Evolutionary conservation across 2,329 filamentous ascomycete genomes (phyloP).

Genomic region (Penicillium sp.): DNA sequence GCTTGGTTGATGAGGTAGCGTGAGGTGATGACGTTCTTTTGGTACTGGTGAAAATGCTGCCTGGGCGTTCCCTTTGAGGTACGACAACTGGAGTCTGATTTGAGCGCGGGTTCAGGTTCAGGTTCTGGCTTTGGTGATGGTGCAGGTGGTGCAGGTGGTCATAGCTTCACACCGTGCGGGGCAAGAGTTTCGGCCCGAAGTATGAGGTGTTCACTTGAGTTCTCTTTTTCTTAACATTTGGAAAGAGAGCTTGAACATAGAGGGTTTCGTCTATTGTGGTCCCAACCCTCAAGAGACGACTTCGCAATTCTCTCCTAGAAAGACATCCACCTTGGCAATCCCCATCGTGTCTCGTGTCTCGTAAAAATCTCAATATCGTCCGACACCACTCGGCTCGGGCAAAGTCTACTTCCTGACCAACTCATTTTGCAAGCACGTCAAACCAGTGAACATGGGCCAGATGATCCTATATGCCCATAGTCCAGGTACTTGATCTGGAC

Average conservation of each 20-base stretch:
- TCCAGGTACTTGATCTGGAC: constrained; percentile 4
- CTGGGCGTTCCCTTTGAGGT: neutral
- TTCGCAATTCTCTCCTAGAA: neutral
- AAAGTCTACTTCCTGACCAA: neutral
- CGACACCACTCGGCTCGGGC: constrained; percentile 8
- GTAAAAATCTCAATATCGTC: constrained; percentile 9
- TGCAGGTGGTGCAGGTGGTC: constrained; percentile 8
- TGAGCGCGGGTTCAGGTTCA: neutral
- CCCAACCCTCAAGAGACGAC: neutral
- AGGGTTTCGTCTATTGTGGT: no score
- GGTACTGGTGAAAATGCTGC: neutral
- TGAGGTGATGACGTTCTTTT: neutral
- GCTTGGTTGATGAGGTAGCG: neutral
- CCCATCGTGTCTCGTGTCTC: constrained; percentile 15
- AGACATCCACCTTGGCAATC: constrained; percentile 11
- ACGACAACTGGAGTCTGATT: neutral
- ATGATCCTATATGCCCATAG: constrained; percentile 9
- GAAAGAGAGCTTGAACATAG: neutral
- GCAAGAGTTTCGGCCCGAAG: neutral
- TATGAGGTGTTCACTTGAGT: neutral
- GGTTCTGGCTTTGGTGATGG: no score
- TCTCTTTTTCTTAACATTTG: neutral
- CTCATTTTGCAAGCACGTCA: constrained; percentile 1
- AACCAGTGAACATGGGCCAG: constrained; percentile 9
- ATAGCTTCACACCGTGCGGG: constrained; percentile 8